Percentiles rank a stretch among this genome's conserved stretches.
These are phyloP conservation scores for Ogataea nonfermentans DNA, from an alignment of 805 yeast genomes.

Conservation along the genomic window DNA sequence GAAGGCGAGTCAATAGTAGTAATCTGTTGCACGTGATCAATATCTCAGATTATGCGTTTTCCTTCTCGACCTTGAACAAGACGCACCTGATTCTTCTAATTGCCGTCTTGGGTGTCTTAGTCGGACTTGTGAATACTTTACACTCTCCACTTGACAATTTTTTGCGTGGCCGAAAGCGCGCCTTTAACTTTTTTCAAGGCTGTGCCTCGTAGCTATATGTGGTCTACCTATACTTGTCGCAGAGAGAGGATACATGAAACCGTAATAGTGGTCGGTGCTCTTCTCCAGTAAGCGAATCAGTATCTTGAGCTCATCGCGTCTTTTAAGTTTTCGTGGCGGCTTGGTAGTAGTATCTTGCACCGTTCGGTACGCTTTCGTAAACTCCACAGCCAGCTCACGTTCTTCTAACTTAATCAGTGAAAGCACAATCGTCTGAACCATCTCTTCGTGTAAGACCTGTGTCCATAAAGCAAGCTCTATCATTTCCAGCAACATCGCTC, in stretches of 20 bases:
- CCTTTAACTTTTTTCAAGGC: conserved; percentile 4
- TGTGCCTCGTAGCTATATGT: too few species aligned
- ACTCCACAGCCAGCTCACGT: conserved; percentile 3
- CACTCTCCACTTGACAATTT: conserved; percentile 4
- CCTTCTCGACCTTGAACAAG: too few species aligned
- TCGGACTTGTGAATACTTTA: not conserved
- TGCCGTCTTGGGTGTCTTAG: not conserved
- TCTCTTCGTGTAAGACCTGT: conserved; percentile 5
- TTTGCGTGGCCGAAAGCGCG: conserved; percentile 13
- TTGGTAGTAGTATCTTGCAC: not conserved
- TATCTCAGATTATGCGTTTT: too few species aligned
- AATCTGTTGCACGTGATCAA: too few species aligned
- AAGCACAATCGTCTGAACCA: conserved; percentile 1
- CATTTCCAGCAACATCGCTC: conserved; percentile 9
- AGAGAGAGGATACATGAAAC: too few species aligned
- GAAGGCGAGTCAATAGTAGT: not conserved
- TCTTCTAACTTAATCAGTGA: conserved; percentile 3
- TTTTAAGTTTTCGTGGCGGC: too few species aligned
- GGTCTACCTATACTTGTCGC: too few species aligned
- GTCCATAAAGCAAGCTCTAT: conserved; percentile 8
- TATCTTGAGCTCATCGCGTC: too few species aligned
- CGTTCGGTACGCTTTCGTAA: not conserved
- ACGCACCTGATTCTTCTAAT: too few species aligned
- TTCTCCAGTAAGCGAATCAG: too few species aligned
- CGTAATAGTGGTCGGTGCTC: too few species aligned